phyloP scores from a whole-genome alignment of 2,329 filamentous ascomycete species.

The Lecanoromycetidae sp. region DNA sequence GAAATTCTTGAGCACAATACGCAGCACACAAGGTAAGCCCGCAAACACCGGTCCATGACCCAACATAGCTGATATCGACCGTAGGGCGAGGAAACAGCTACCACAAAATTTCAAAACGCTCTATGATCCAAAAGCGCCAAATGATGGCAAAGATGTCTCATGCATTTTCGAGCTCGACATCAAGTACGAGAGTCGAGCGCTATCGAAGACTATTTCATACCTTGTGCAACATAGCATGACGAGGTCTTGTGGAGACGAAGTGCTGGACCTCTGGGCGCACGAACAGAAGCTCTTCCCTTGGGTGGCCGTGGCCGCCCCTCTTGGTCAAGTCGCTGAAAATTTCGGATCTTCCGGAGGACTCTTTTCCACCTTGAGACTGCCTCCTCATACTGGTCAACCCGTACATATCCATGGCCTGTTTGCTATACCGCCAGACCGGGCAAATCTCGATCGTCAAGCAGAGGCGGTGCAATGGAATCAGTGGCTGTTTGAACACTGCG shows the following conservation, averaged over 20 bases:
- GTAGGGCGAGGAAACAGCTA: not conserved
- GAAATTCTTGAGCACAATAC: not conserved
- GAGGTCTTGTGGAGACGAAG: conserved; percentile 15
- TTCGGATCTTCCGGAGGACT: conserved; percentile 20
- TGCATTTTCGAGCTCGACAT: not conserved
- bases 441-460: conserved; percentile 19
- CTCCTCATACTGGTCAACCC: conserved; percentile 24
- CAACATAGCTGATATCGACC: not conserved
- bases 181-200: not conserved
- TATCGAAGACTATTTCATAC: not conserved
- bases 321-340: conserved; percentile 17
- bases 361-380: conserved; percentile 26
- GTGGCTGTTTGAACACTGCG: conserved; percentile 21
- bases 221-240: conserved; percentile 25
- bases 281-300: conserved; percentile 24
- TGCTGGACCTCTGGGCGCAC: conserved; percentile 23
- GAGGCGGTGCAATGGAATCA: conserved; percentile 23
- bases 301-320: conserved; percentile 25
- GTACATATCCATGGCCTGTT: conserved; percentile 28
- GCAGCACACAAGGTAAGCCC: not conserved
- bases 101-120: not conserved
- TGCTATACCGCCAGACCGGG: conserved; percentile 25
- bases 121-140: not conserved
- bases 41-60: not conserved
- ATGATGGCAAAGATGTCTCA: not conserved